Evolutionary conservation across 768 basidiomycete genomes (phyloP).

Genomic region (Leccinellum albellum): DNA sequence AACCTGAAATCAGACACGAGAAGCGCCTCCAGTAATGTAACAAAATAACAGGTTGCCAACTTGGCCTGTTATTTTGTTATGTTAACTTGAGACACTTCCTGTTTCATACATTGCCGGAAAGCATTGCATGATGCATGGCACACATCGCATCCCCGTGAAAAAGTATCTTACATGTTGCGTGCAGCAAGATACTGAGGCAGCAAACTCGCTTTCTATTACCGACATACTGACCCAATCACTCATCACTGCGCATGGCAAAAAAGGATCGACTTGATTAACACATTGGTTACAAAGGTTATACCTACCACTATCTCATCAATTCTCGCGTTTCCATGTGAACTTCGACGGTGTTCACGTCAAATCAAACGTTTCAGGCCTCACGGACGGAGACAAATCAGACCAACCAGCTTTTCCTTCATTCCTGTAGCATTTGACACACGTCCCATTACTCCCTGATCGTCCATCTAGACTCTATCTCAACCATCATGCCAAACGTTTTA

Average conservation of each 20-base stretch:
- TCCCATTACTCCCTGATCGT: neutral
- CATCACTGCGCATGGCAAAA: neutral
- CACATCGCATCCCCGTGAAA: neutral
- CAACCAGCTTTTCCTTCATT: neutral
- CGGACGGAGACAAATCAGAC: neutral
- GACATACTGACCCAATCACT: neutral
- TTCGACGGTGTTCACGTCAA: neutral
- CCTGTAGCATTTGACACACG: neutral
- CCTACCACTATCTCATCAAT: neutral
- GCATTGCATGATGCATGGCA: neutral
- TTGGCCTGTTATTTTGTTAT: too few relatives aligned
- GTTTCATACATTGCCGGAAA: too few relatives aligned
- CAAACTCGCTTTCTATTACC: neutral
- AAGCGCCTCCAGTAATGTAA: too few relatives aligned
- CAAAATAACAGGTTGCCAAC: too few relatives aligned
- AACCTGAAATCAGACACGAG: too few relatives aligned
- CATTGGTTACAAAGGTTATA: neutral
- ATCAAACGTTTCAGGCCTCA: neutral
- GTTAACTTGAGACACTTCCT: too few relatives aligned
- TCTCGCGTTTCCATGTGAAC: neutral
- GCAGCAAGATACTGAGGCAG: neutral
- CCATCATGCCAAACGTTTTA: neutral
- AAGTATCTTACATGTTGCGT: neutral
- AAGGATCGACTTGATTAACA: neutral
- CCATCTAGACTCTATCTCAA: neutral